These are phyloP conservation scores for Sporothrix dimorphospora DNA, from an alignment of 2,329 filamentous ascomycete species.

Conservation along the genomic window DNA sequence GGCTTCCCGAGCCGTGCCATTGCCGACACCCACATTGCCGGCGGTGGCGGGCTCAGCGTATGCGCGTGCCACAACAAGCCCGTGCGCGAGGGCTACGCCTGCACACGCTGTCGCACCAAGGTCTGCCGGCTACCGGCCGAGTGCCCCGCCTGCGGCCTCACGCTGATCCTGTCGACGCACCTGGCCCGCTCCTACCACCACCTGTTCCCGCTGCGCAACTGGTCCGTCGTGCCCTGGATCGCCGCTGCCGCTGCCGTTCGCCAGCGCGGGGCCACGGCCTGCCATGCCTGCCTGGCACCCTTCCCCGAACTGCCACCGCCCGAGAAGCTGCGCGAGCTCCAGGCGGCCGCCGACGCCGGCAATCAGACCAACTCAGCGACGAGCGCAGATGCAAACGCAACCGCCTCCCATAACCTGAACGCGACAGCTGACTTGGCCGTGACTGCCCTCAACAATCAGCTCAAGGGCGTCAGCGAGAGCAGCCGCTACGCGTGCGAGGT, in stretches of 20 bases:
- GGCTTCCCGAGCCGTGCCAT: conserved; percentile 89
- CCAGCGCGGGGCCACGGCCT: conserved; percentile 52
- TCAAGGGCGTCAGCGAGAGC: conserved; percentile 78
- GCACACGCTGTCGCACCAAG: conserved; percentile 84
- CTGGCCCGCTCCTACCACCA: conserved; percentile 92
- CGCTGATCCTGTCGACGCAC: conserved; percentile 91
- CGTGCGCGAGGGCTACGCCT: conserved; percentile 82
- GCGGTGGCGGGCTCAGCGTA: conserved; percentile 68
- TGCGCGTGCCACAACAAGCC: conserved; percentile 91
- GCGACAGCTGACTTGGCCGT: conserved; percentile 16
- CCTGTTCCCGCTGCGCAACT: conserved; percentile 86
- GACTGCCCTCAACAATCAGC: conserved; percentile 35
- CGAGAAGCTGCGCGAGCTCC: conserved; percentile 26
- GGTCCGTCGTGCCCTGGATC: conserved; percentile 85
- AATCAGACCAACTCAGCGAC: conserved; percentile 24
- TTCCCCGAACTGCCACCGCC: conserved; percentile 62
- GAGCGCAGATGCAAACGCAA: conserved; percentile 32
- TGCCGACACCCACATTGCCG: conserved; percentile 62
- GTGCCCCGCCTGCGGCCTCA: conserved; percentile 88
- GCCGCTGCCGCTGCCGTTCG: conserved; percentile 59
- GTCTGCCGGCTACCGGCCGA: conserved; percentile 89
- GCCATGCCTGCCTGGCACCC: conserved; percentile 73
- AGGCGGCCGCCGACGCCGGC: not conserved
- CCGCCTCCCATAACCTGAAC: conserved; percentile 19
- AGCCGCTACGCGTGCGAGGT: conserved; percentile 85